A percentile compares a stretch with the other conserved stretches of the same genome.
Conservation (phyloP, 371 early-diverging fungal genomes). For the Mycotypha africana region DNA sequence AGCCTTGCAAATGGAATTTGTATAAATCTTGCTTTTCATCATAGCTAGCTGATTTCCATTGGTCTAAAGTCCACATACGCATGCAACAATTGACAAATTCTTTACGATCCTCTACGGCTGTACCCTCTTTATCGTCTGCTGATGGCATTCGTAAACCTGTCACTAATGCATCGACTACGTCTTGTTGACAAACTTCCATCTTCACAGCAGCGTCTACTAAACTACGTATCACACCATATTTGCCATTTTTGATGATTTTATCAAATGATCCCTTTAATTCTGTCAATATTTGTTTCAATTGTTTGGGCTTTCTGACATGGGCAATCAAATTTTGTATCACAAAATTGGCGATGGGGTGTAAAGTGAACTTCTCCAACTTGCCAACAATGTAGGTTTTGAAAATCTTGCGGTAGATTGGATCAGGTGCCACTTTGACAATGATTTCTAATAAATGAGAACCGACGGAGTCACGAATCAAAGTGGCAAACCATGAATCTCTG, state of each 20-base stretch:
- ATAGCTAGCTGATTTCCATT: constrained; percentile 29
- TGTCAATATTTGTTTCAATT: constrained; percentile 56
- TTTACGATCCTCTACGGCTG: constrained; percentile 40
- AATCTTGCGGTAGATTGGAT: constrained; percentile 58
- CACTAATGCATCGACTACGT: constrained; percentile 51
- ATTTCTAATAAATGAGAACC: constrained; percentile 68
- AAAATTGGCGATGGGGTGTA: constrained; percentile 76
- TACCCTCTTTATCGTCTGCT: no score
- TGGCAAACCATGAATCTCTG: constrained; percentile 56
- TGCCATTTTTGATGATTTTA: constrained; percentile 50
- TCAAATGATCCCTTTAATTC: constrained; percentile 53
- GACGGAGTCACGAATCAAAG: constrained; percentile 54
- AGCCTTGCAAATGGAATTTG: constrained; percentile 66
- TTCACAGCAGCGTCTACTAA: constrained; percentile 63
- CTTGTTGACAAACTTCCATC: constrained; percentile 50
- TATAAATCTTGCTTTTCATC: constrained; percentile 35
- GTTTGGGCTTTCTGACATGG: constrained; percentile 51
- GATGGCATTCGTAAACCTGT: constrained; percentile 50
- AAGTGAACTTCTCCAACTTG: constrained; percentile 55
- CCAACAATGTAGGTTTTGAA: constrained; percentile 61
- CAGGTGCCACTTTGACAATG: constrained; percentile 53
- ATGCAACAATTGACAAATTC: constrained; percentile 56
- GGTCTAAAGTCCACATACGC: constrained; percentile 53
- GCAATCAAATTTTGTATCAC: constrained; percentile 73
- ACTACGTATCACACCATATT: constrained; percentile 60